Evolutionary conservation across 192 early-diverging fungal genomes (phyloP).

Genomic region (Mortierella claussenii): DNA sequence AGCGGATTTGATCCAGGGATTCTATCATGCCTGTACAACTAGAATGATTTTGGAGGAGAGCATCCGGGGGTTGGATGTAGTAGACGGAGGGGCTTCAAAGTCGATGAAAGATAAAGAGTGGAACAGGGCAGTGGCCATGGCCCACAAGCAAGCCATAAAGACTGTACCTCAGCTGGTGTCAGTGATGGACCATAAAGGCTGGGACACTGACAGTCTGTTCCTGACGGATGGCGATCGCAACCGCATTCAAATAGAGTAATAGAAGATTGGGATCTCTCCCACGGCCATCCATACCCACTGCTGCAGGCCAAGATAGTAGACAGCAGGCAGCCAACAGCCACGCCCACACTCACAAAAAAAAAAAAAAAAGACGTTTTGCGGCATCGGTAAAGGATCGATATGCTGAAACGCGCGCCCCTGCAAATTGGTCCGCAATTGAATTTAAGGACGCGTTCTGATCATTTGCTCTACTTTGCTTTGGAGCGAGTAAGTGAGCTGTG

Average conservation of each 20-base stretch:
- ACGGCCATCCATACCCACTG: no score
- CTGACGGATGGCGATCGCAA: conserved; percentile 46
- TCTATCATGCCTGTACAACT: conserved; percentile 70
- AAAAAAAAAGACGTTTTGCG: background rate
- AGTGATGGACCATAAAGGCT: conserved; percentile 54
- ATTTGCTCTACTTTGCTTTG: no score
- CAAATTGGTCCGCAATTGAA: no score
- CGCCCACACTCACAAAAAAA: background rate
- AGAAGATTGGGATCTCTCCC: no score
- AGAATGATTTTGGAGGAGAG: conserved; percentile 39
- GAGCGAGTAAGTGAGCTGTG: no score
- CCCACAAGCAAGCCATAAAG: conserved; percentile 47
- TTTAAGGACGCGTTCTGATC: no score
- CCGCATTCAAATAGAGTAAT: conserved; percentile 34
- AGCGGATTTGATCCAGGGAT: conserved; percentile 67
- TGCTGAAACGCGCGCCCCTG: no score
- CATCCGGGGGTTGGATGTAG: background rate
- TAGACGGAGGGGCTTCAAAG: no score
- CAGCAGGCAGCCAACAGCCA: no score
- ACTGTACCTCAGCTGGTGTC: conserved; percentile 51
- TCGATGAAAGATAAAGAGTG: conserved; percentile 7
- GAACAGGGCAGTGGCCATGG: conserved; percentile 36
- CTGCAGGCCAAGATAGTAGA: no score
- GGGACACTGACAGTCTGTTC: conserved; percentile 63
- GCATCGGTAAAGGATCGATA: no score